Conservation (phyloP, 2,329 filamentous ascomycete genomes). For the Penicillium polonicum region DNA sequence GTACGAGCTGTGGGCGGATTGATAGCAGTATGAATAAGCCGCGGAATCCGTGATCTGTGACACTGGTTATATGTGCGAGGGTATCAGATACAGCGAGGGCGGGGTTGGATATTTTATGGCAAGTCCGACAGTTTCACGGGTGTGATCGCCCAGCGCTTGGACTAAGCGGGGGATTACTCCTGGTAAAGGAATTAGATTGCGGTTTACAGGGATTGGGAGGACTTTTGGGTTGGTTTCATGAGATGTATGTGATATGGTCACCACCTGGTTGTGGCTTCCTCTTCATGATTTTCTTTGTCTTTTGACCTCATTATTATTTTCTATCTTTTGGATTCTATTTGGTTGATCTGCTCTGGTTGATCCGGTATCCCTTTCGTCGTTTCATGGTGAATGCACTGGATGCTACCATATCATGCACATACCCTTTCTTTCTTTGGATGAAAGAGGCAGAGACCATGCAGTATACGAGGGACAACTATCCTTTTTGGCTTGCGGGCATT, state of each 20-base stretch:
- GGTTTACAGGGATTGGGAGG: neutral
- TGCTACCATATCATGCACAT: neutral
- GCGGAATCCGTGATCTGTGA: conserved; percentile 17
- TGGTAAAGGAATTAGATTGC: neutral
- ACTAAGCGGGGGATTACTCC: neutral
- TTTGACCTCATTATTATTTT: neutral
- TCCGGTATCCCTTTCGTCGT: neutral
- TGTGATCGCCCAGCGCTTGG: neutral
- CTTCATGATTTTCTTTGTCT: neutral
- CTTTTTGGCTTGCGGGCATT: neutral
- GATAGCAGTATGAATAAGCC: conserved; percentile 10
- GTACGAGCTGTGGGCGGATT: conserved; percentile 21
- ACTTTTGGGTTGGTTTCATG: neutral
- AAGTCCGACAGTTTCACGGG: neutral
- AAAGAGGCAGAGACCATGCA: neutral
- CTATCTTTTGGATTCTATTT: neutral
- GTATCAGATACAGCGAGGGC: neutral
- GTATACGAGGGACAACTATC: neutral
- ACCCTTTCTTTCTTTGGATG: neutral
- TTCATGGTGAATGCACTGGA: neutral
- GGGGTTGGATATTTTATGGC: neutral
- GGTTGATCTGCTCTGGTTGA: neutral
- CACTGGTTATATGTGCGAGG: neutral
- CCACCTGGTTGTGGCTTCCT: neutral
- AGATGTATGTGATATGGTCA: neutral